These are phyloP conservation scores for Metschnikowia hibisci DNA, from an alignment of 805 yeast species.

Conservation along the genomic window DNA sequence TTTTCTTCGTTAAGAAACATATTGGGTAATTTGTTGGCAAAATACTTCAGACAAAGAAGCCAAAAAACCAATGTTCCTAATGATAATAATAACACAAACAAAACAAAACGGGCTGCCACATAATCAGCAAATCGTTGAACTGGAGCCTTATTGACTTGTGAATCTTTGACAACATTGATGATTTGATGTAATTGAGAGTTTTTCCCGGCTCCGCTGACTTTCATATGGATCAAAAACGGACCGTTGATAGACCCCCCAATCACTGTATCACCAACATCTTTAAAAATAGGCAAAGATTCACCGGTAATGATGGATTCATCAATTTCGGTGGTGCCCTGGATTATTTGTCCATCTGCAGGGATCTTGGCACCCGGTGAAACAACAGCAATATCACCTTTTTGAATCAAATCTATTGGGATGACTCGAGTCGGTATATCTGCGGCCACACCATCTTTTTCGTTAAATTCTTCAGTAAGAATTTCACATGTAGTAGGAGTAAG, in stretches of 20 bases:
- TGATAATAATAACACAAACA: slow-evolving; percentile 61
- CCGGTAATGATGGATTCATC: slow-evolving; percentile 93
- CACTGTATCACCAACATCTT: slow-evolving; percentile 55
- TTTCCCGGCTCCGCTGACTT: slow-evolving; percentile 69
- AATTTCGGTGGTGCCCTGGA: slow-evolving; percentile 74
- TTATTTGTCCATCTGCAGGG: slow-evolving; percentile 86
- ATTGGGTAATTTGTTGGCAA: slow-evolving; percentile 37
- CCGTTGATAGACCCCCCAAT: slow-evolving; percentile 93
- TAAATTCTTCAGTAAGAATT: slow-evolving; percentile 46
- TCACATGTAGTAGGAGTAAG: slow-evolving; percentile 75
- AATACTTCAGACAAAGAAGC: slow-evolving; percentile 27
- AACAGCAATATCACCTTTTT: slow-evolving; percentile 70
- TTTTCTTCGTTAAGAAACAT: slow-evolving; percentile 44
- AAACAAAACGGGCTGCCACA: slow-evolving; percentile 83
- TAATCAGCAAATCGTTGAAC: slow-evolving; percentile 85
- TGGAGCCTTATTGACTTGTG: slow-evolving; percentile 86
- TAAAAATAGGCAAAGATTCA: slow-evolving; percentile 74
- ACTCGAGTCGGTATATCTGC: slow-evolving; percentile 37
- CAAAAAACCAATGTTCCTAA: slow-evolving; percentile 53
- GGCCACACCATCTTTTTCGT: slow-evolving; percentile 8
- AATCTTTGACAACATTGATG: slow-evolving; percentile 79
- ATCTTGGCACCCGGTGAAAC: slow-evolving; percentile 82
- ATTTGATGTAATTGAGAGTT: slow-evolving; percentile 86
- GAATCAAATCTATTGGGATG: slow-evolving; percentile 74
- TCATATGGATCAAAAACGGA: slow-evolving; percentile 62